phyloP scores from a whole-genome alignment of 2,329 filamentous ascomycete genomes.

The Aspergillus quadricinctus region DNA sequence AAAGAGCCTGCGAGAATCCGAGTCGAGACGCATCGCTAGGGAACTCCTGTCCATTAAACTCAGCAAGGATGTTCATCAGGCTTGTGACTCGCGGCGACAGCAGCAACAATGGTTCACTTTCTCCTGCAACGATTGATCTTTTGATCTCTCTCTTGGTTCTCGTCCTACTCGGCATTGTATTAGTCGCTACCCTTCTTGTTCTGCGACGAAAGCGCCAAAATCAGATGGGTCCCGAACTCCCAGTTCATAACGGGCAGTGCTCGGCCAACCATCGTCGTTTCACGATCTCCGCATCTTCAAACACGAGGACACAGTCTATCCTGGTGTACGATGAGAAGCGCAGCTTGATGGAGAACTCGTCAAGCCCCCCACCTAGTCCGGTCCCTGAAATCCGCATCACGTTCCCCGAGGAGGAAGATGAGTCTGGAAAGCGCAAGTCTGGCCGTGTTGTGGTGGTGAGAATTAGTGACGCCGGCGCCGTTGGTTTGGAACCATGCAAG shows the following conservation, averaged over 20 bases:
- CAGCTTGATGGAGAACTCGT: constrained; percentile 70
- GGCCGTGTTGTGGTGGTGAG: constrained; percentile 88
- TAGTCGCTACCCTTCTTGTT: constrained; percentile 65
- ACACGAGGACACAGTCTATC: constrained; percentile 63
- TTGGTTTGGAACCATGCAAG: constrained; percentile 80
- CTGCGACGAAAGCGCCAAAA: constrained; percentile 64
- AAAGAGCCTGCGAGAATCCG: neutral
- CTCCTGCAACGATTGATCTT: constrained; percentile 64
- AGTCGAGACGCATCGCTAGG: neutral
- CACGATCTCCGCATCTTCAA: constrained; percentile 50
- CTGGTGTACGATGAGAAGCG: constrained; percentile 77
- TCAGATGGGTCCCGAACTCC: constrained; percentile 50
- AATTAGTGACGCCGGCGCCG: constrained; percentile 76
- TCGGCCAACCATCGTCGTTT: constrained; percentile 52
- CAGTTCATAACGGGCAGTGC: constrained; percentile 61
- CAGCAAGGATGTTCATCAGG: constrained; percentile 32
- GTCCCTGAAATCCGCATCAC: constrained; percentile 98
- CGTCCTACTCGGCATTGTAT: constrained; percentile 65
- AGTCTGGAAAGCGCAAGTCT: constrained; percentile 69
- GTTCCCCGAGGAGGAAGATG: constrained; percentile 89
- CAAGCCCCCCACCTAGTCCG: constrained; percentile 71
- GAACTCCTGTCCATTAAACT: constrained; percentile 1
- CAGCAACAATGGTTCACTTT: constrained; percentile 47
- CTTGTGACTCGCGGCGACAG: constrained; percentile 50
- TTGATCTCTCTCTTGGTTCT: constrained; percentile 76